Conservation (phyloP, 345 rosid genomes). For the Moringa oleifera region DNA sequence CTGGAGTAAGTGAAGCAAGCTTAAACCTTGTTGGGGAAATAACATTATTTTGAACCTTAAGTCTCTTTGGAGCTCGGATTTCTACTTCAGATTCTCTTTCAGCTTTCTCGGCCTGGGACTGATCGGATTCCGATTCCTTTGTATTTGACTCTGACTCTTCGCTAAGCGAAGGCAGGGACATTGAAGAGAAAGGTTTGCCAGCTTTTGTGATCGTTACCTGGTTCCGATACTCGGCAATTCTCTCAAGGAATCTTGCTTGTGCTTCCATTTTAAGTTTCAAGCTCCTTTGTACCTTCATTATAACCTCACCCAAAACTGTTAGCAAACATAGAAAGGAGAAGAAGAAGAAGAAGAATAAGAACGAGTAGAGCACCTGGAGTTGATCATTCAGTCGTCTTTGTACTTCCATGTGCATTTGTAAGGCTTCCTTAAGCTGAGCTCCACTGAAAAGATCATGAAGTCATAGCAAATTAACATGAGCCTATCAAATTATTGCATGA, state of each 20-base stretch:
- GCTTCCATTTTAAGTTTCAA: constrained; percentile 54
- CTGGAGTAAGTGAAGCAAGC: constrained; percentile 8
- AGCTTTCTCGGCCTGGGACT: constrained; percentile 20
- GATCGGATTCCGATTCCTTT: constrained; percentile 35
- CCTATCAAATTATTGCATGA: background rate
- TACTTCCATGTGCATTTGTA: constrained; percentile 41
- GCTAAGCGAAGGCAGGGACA: constrained; percentile 38
- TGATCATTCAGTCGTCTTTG: constrained; percentile 35
- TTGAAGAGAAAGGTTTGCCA: constrained; percentile 22
- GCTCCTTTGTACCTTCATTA: constrained; percentile 38
- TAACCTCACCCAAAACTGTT: background rate
- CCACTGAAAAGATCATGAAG: constrained; percentile 19
- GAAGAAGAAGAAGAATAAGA: background rate
- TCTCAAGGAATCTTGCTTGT: constrained; percentile 45
- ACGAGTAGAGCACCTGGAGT: constrained; percentile 29
- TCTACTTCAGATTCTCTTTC: constrained; percentile 27
- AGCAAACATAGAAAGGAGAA: background rate
- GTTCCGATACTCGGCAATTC: constrained; percentile 27
- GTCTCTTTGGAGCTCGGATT: constrained; percentile 22
- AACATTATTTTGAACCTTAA: constrained; percentile 16
- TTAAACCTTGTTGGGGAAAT: constrained; percentile 7
- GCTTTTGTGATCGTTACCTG: constrained; percentile 11
- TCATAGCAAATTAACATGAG: background rate
- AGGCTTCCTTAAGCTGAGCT: constrained; percentile 51
- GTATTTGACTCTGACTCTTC: constrained; percentile 45